A percentile compares a stretch with the other conserved stretches of the same genome.
Evolutionary conservation across 768 basidiomycete species (phyloP).

Genomic region (Saitozyma podzolica): DNA sequence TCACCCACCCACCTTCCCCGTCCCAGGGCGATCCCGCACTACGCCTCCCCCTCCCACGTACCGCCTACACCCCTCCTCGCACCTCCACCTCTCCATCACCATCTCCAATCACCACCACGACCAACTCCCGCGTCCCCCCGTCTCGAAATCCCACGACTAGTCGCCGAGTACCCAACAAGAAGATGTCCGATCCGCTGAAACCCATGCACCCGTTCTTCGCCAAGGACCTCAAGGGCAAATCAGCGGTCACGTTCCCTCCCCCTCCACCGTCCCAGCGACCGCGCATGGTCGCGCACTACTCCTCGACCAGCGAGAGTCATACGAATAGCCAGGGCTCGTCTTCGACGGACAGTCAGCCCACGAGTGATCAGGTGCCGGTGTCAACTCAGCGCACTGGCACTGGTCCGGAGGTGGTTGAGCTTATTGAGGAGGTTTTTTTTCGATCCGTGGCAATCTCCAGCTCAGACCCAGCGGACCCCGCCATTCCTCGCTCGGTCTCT

Average conservation of each 20-base stretch:
- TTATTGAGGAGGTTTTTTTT: slow-evolving; percentile 3
- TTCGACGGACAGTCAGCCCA: slow-evolving; percentile 8
- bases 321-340: not conserved
- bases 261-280: slow-evolving; percentile 26
- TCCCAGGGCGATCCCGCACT: slow-evolving; percentile 26
- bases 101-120: not conserved
- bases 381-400: not conserved
- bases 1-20: slow-evolving; percentile 10
- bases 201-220: slow-evolving; percentile 47
- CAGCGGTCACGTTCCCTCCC: slow-evolving; percentile 8
- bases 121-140: not conserved
- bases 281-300: slow-evolving; percentile 32
- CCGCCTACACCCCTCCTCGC: slow-evolving; percentile 30
- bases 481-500: not conserved
- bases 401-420: slow-evolving; percentile 9
- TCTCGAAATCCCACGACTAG: not conserved
- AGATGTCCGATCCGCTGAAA: not conserved
- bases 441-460: not conserved
- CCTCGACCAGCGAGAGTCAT: slow-evolving; percentile 17
- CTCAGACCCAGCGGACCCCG: not conserved
- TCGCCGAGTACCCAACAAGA: not conserved
- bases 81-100: slow-evolving; percentile 1
- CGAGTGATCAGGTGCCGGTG: not conserved
- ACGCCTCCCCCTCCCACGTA: slow-evolving; percentile 18
- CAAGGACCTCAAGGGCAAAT: not conserved